Evolutionary conservation across 352 stramenopile species (phyloP).

Genomic region (Pythium diclinum): DNA sequence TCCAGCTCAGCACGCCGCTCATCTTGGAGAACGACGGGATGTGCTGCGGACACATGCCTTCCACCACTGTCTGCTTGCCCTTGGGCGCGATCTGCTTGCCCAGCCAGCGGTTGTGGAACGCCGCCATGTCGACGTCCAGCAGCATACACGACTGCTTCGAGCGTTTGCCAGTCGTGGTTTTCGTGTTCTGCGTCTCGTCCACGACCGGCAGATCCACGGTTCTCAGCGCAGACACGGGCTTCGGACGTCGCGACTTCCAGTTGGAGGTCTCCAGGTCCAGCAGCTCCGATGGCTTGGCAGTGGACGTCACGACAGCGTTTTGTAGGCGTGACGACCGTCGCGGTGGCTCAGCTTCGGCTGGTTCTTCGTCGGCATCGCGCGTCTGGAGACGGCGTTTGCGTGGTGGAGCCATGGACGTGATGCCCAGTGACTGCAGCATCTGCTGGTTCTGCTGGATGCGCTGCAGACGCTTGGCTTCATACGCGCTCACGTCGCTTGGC

Average conservation of each 20-base stretch:
- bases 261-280: neutral
- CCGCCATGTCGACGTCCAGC: slow-evolving; percentile 35
- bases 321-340: slow-evolving; percentile 19
- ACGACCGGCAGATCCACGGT: slow-evolving; percentile 6
- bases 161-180: neutral
- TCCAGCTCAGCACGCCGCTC: slow-evolving; percentile 50
- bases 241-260: neutral
- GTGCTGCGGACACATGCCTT: slow-evolving; percentile 36
- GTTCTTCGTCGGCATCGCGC: slow-evolving; percentile 8
- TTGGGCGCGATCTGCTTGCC: slow-evolving; percentile 49
- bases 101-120: slow-evolving; percentile 49
- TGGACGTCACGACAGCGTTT: neutral
- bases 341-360: neutral
- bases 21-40: slow-evolving; percentile 37
- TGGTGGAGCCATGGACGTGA: slow-evolving; percentile 13
- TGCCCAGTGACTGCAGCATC: slow-evolving; percentile 37
- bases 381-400: slow-evolving; percentile 11
- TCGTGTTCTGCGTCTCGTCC: neutral
- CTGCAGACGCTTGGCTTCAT: slow-evolving; percentile 58
- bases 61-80: slow-evolving; percentile 52
- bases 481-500: slow-evolving; percentile 33
- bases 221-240: neutral
- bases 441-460: slow-evolving; percentile 53
- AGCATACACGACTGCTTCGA: slow-evolving; percentile 16
- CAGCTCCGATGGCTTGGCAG: neutral